A percentile compares a stretch with the other conserved stretches of the same genome.
Evolutionary conservation across 129 eudicot genomes (phyloP).

Genomic region (carrot (Daucus carota)): DH1_v3.0 NC_030383.2:49513001-49513500

Average conservation of each 20-base stretch:
- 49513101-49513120: neutral
- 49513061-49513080: neutral
- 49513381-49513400: too few species aligned
- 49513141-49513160: neutral
- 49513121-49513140: neutral
- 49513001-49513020: conserved; percentile 35
- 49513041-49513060: neutral
- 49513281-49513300: neutral
- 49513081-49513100: neutral
- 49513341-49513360: neutral
- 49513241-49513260: neutral
- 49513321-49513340: neutral
- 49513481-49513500: neutral
- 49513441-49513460: conserved; percentile 8
- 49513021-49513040: neutral
- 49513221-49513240: neutral
- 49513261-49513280: neutral
- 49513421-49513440: neutral
- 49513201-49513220: neutral
- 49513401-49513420: neutral
- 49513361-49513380: neutral
- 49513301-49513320: neutral
- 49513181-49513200: neutral
- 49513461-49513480: neutral
- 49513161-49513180: neutral